These are phyloP conservation scores for Pyracantha coccinea DNA, from an alignment of 331 rosid species.

Conservation along the genomic window DNA sequence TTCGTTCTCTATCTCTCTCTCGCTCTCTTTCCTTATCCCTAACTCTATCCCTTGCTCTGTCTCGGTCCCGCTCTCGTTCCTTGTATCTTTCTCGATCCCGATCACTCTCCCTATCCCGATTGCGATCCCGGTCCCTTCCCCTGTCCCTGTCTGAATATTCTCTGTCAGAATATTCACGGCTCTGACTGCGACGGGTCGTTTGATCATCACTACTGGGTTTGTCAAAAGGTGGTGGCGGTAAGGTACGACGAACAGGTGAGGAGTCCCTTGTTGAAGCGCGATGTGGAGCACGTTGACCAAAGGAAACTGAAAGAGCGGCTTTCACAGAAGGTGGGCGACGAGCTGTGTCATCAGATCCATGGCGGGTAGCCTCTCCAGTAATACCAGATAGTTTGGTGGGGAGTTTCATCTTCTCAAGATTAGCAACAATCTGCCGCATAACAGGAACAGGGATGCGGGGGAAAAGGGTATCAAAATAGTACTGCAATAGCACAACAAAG, in stretches of 20 bases:
- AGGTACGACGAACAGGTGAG: slow-evolving; percentile 80
- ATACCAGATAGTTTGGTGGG: slow-evolving; percentile 65
- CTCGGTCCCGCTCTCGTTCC: slow-evolving; percentile 25
- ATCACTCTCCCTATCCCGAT: slow-evolving; percentile 18
- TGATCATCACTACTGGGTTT: slow-evolving; percentile 49
- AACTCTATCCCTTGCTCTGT: slow-evolving; percentile 13
- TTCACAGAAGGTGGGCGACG: slow-evolving; percentile 97
- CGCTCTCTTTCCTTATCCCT: slow-evolving; percentile 16
- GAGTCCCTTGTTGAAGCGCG: slow-evolving; percentile 97
- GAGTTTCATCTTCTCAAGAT: slow-evolving; percentile 83
- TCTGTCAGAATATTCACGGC: slow-evolving; percentile 69
- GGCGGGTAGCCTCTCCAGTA: slow-evolving; percentile 85
- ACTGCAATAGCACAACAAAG: slow-evolving; percentile 49
- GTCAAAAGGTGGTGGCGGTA: slow-evolving; percentile 47
- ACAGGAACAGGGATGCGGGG: slow-evolving; percentile 99
- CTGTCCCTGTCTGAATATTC: slow-evolving; percentile 41
- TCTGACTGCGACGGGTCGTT: slow-evolving; percentile 51
- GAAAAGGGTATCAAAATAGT: slow-evolving; percentile 93
- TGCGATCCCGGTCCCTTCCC: slow-evolving; percentile 21
- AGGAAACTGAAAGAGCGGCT: slow-evolving; percentile 96
- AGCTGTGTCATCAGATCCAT: slow-evolving; percentile 91
- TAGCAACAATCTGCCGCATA: slow-evolving; percentile 65
- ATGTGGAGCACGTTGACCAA: slow-evolving; percentile 99
- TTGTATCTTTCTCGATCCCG: slow-evolving; percentile 23
- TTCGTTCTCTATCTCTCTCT: slow-evolving; percentile 31